A percentile compares a stretch with the other conserved stretches of the same genome.
These are phyloP conservation scores for Metarhizium robertsii DNA, from an alignment of 2,329 filamentous ascomycete genomes.

Conservation along the genomic window DNA sequence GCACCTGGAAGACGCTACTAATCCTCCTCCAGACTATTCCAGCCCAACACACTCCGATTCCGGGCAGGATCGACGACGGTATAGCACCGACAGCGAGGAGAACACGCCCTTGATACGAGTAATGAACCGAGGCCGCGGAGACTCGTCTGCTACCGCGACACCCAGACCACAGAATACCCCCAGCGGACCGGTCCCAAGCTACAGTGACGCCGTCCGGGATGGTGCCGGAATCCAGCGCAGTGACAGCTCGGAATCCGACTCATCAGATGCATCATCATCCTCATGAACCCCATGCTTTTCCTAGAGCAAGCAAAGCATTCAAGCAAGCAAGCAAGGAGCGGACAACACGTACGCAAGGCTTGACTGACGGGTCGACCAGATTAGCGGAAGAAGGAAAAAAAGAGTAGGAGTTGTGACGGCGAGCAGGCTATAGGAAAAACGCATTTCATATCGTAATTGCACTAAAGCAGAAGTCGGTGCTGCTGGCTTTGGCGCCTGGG, in stretches of 20 bases:
- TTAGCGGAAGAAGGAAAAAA: not conserved
- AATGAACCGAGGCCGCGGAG: constrained; percentile 40
- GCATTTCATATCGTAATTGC: not conserved
- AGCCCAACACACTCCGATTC: constrained; percentile 54
- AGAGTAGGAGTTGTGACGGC: not conserved
- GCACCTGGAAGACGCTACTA: constrained; percentile 44
- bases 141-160: constrained; percentile 33
- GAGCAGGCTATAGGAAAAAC: not conserved
- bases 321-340: not conserved
- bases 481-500: constrained; percentile 11
- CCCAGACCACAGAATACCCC: constrained; percentile 12
- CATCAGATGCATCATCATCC: not conserved
- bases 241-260: constrained; percentile 14
- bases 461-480: not conserved
- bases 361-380: not conserved
- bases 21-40: constrained; percentile 63
- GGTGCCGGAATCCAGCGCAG: constrained; percentile 25
- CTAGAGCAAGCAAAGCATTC: not conserved
- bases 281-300: not conserved
- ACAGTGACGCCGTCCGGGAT: constrained; percentile 62
- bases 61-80: constrained; percentile 38
- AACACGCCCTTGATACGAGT: constrained; percentile 41
- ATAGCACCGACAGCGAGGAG: constrained; percentile 51
- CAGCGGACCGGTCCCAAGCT: constrained; percentile 67
- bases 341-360: not conserved